Evolutionary conservation across 1,139 yeast species (phyloP).

Genomic region (Meyerozyma smithsonii): DNA sequence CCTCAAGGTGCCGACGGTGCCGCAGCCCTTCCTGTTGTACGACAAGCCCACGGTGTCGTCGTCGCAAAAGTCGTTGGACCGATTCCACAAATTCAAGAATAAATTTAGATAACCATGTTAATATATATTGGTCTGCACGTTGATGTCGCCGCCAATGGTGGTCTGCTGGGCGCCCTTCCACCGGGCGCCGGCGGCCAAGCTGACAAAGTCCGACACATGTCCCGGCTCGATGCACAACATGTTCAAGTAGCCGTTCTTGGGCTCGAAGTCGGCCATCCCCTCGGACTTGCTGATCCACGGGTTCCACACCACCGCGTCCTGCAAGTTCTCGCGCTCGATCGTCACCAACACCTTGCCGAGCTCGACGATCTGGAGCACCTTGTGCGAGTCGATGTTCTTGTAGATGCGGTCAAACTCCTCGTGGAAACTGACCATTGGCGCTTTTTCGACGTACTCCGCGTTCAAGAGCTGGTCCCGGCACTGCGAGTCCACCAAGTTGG

Average conservation of each 20-base stretch:
- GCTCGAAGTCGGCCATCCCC: constrained; percentile 83
- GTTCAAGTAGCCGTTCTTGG: constrained; percentile 73
- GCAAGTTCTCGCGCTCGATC: constrained; percentile 60
- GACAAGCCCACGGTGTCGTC: constrained; percentile 45
- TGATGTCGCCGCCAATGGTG: constrained; percentile 39
- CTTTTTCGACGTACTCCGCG: constrained; percentile 61
- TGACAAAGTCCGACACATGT: constrained; percentile 63
- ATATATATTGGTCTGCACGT: constrained; percentile 39
- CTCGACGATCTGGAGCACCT: constrained; percentile 60
- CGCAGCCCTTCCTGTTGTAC: constrained; percentile 23
- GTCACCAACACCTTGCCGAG: constrained; percentile 67
- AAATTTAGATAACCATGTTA: constrained; percentile 22
- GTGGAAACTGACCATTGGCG: constrained; percentile 66
- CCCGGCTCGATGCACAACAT: constrained; percentile 98
- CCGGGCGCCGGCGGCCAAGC: constrained; percentile 58
- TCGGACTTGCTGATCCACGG: constrained; percentile 85
- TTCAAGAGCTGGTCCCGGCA: constrained; percentile 73
- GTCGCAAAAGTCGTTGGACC: constrained; percentile 32
- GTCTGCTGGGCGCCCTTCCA: constrained; percentile 71
- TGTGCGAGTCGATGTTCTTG: constrained; percentile 50
- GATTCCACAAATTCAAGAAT: constrained; percentile 27
- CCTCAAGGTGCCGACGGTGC: constrained; percentile 12
- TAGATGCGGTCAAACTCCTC: constrained; percentile 86
- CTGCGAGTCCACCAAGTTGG: constrained; percentile 65
- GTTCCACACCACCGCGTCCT: constrained; percentile 95